Evolutionary conservation across 179 eudicot species (phyloP), one percentile per base, ranked within the genome.

Genomic region (Dionaea muscipula): DNA sequence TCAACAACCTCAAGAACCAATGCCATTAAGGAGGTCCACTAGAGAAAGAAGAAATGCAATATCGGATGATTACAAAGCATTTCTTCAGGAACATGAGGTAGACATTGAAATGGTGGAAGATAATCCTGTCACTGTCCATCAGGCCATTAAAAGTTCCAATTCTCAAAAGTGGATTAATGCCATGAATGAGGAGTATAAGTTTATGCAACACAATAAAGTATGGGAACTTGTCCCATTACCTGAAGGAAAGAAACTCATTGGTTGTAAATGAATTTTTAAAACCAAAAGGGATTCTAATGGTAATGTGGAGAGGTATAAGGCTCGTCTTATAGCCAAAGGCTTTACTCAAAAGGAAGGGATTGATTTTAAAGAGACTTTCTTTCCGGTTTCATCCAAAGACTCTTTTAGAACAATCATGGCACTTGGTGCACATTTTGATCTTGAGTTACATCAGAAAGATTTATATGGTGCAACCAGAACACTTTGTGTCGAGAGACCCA

Each of bases 191-290:
- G 59, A 55, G 23, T 1, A 35, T 2, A 36, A 59, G 19, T 37
- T 33, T 1, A 60, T 50, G 37, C 15, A n/a, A 3, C 21, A 51
- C 31, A 60, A 50, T 26, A 13, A 51, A 18, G 65, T 61, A 1
- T 59, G 55, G 54, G 63, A 48, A 13, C 43, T 48, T 20, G 54
- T 59, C 35, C 33, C 35, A 24, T 22, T 48, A 21, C 52, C 41
- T 25, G n/a, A 49, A 24, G 53, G 53, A 19, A 15, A 8, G 7
- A 49, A 45, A 33, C 9, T 16, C 14, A 38, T 38, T 33, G 17
- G 27, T n/a, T 45, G 49, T 31, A 57, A 57, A 17, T 20, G 33
- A 27, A 50, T 57, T 1, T 28, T 31, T 28, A 59, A 47, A 20
- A 59, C 33, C 33, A 59, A 59, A n/a, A 9, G 26, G 19, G 33